Conservation (phyloP, 169 alveolate genomes). For the Haemoproteus tartakovskyi region DNA sequence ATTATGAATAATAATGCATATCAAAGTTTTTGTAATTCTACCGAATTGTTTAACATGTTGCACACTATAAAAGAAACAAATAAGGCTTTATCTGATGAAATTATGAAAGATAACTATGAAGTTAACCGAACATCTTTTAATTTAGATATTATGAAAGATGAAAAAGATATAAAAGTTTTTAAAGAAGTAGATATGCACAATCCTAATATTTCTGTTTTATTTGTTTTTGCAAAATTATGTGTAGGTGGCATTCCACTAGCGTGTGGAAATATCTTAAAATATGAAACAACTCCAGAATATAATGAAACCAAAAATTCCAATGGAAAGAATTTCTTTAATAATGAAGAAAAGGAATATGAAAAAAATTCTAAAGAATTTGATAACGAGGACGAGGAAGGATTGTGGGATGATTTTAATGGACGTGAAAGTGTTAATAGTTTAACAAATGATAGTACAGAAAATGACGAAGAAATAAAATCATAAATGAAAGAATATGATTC, state of each 20-base stretch:
- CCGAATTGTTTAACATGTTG: constrained; percentile 7
- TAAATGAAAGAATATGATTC: too few relatives aligned
- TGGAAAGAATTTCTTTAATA: too few relatives aligned
- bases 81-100: constrained; percentile 7
- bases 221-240: constrained; percentile 43
- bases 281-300: too few relatives aligned
- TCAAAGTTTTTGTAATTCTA: constrained; percentile 8
- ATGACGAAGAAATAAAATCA: too few relatives aligned
- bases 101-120: constrained; percentile 24
- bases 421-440: too few relatives aligned
- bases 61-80: constrained; percentile 14
- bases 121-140: constrained; percentile 3
- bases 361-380: too few relatives aligned
- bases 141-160: constrained; percentile 19
- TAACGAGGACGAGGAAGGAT: too few relatives aligned
- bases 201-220: constrained; percentile 38
- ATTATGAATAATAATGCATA: constrained; percentile 7
- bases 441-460: too few relatives aligned
- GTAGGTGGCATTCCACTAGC: constrained; percentile 62
- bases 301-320: too few relatives aligned
- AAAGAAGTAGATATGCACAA: constrained; percentile 17
- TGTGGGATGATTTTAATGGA: too few relatives aligned
- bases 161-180: constrained; percentile 12
- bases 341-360: too few relatives aligned
- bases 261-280: constrained; percentile 33